Conservation (phyloP, 2,329 filamentous ascomycete genomes). For the Fulvia fulva region DNA sequence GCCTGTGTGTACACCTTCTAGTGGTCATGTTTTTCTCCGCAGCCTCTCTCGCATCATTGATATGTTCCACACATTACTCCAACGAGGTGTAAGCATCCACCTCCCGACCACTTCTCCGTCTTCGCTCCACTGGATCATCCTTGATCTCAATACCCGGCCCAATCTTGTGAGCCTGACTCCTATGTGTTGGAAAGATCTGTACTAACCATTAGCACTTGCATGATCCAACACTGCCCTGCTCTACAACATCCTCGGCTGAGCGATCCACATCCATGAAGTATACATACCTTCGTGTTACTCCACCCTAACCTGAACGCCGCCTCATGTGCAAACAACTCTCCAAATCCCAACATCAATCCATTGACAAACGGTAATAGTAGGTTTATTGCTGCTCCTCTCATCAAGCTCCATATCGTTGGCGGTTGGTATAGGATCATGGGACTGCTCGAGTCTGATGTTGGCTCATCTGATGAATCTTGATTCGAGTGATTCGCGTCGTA, state of each 20-base stretch:
- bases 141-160: constrained; percentile 81
- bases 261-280: not conserved
- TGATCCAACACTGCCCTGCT: not conserved
- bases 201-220: not conserved
- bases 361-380: constrained; percentile 94
- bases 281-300: constrained; percentile 82
- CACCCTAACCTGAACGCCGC: constrained; percentile 89
- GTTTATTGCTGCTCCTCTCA: constrained; percentile 91
- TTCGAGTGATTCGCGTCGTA: constrained; percentile 57
- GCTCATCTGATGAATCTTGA: constrained; percentile 54
- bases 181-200: constrained; percentile 57
- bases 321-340: constrained; percentile 94
- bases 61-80: constrained; percentile 55
- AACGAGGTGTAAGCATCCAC: constrained; percentile 64
- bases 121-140: constrained; percentile 58
- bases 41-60: too few relatives aligned
- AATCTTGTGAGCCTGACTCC: constrained; percentile 57
- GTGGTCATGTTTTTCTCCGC: too few relatives aligned
- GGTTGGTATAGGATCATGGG: constrained; percentile 83
- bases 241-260: not conserved
- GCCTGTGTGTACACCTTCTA: constrained; percentile 12
- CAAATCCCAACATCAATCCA: constrained; percentile 96
- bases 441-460: constrained; percentile 59
- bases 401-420: constrained; percentile 77
- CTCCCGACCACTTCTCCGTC: constrained; percentile 50